phyloP scores from a whole-genome alignment of 1,139 yeast species.

The Pichia cactophila region DNA sequence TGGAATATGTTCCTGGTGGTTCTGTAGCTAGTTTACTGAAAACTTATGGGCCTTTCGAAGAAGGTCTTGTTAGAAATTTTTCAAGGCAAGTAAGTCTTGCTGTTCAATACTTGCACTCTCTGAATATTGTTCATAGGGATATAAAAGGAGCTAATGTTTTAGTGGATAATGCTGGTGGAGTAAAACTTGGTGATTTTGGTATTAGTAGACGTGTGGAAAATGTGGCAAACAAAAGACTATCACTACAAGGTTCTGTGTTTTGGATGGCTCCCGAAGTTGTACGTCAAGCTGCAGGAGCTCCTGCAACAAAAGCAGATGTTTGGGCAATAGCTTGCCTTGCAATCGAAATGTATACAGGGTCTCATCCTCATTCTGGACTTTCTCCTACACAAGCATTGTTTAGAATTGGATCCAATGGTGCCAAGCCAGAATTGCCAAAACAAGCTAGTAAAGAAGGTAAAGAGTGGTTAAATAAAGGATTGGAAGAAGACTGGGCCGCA shows the following conservation, averaged over 20 bases:
- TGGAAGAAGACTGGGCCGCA: constrained; percentile 54
- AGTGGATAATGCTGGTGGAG: constrained; percentile 85
- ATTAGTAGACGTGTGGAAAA: constrained; percentile 64
- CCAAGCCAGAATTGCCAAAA: constrained; percentile 70
- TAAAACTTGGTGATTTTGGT: constrained; percentile 90
- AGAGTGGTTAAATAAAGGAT: constrained; percentile 58
- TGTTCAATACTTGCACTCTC: constrained; percentile 68
- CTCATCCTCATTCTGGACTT: constrained; percentile 89
- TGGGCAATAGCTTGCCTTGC: constrained; percentile 94
- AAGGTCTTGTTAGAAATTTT: constrained; percentile 76
- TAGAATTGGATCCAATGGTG: constrained; percentile 71
- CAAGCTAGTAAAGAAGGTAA: constrained; percentile 65
- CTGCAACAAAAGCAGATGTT: constrained; percentile 82
- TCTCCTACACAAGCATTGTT: constrained; percentile 96
- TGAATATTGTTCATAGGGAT: constrained; percentile 82
- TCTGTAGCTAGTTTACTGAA: constrained; percentile 81
- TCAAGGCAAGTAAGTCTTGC: constrained; percentile 81
- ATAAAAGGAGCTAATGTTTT: constrained; percentile 89
- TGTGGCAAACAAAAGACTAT: constrained; percentile 50
- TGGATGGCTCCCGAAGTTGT: constrained; percentile 99
- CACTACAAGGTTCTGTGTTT: constrained; percentile 87
- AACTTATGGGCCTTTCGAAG: constrained; percentile 89
- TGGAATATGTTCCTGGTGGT: constrained; percentile 97
- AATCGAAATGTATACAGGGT: constrained; percentile 91
- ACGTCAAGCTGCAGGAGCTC: constrained; percentile 80